Conservation (phyloP, 1,284 basidiomycete species). For the Grifola frondosa region DNA sequence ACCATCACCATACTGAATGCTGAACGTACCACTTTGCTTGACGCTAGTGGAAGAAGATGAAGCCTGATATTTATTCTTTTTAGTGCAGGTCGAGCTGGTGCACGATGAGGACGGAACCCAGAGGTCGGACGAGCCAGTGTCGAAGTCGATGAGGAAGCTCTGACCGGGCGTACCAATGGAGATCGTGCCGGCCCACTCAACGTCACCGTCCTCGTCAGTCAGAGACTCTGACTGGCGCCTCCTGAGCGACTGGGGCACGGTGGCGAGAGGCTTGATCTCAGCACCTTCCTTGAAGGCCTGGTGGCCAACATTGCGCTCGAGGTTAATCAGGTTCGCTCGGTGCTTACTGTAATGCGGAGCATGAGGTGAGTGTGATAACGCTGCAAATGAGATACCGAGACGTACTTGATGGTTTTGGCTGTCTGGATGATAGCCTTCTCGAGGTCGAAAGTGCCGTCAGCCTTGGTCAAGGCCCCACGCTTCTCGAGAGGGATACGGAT, state of each 20-base stretch:
- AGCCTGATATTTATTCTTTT: slow-evolving; percentile 35
- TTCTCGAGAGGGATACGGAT: slow-evolving; percentile 20
- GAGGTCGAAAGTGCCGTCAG: slow-evolving; percentile 25
- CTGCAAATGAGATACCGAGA: neutral
- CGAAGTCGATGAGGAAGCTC: slow-evolving; percentile 27
- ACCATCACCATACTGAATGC: slow-evolving; percentile 45
- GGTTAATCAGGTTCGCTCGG: slow-evolving; percentile 27
- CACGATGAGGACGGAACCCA: slow-evolving; percentile 43
- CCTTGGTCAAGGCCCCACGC: slow-evolving; percentile 21
- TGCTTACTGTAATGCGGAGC: slow-evolving; percentile 19
- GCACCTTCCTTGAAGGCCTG: slow-evolving; percentile 20
- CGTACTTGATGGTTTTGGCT: slow-evolving; percentile 23
- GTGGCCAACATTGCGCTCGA: slow-evolving; percentile 21
- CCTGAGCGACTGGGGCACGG: slow-evolving; percentile 8
- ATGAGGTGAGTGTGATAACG: neutral
- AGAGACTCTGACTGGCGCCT: slow-evolving; percentile 22
- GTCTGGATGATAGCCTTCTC: slow-evolving; percentile 21
- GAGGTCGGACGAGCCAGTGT: slow-evolving; percentile 25
- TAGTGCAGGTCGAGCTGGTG: slow-evolving; percentile 31
- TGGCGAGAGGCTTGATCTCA: slow-evolving; percentile 16
- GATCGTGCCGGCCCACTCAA: slow-evolving; percentile 31
- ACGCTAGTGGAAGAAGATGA: slow-evolving; percentile 30
- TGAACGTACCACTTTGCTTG: slow-evolving; percentile 31
- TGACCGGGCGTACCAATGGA: slow-evolving; percentile 31
- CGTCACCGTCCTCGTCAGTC: slow-evolving; percentile 20